Base-by-base conservation (phyloP, 352 stramenopile species). In the Blastocystis hominis region DNA sequence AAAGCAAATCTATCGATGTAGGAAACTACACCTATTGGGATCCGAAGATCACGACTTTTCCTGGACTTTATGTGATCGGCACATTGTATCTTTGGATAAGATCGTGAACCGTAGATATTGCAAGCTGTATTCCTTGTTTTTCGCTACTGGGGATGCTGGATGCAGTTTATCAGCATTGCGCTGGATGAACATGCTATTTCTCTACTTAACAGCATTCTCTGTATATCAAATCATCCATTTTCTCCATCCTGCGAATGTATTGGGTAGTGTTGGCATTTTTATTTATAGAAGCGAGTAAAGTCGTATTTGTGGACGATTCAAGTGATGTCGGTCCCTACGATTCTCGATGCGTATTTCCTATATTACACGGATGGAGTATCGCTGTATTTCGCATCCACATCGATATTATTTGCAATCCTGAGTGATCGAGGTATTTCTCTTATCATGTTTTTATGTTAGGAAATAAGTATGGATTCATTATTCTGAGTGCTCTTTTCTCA, bases 31-130 rank as follows among this genome's bases (percentile, higher is more conserved):
- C 68, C 3, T 78, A 78, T 24, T 95, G 93, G 93, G 92, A 95
- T 62, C 90, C 92, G 3, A 95, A 95, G 90, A 95, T 95, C 90
- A 95, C 93, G 44, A 95, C 93, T 34, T 95, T 95, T 62, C 93
- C 93, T 0, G 93, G 93, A 0, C 84, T 95, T 2, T 95, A 95
- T 84, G 20, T 94, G 6, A 70, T 90, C 3, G 91, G 91, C 20
- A 91, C 89, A 46, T 78, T 91, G 72, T 42, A 59, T 5, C 13
- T 59, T 34, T 40, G 46, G 24, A 30, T 44, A 1, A 30, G 20
- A 9, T 34, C 79, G 90, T 0, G 7, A 70, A 13, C n/a, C 36
- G 42, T 86, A 75, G 63, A 56, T 75, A 70, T 70, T 86, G 75
- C 47, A 75, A 47, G n/a, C 1, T 61, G n/a, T 69, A 36, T 10